Conservation (phyloP, 2,329 filamentous ascomycete species). For the Cladophialophora psammophila region DNA sequence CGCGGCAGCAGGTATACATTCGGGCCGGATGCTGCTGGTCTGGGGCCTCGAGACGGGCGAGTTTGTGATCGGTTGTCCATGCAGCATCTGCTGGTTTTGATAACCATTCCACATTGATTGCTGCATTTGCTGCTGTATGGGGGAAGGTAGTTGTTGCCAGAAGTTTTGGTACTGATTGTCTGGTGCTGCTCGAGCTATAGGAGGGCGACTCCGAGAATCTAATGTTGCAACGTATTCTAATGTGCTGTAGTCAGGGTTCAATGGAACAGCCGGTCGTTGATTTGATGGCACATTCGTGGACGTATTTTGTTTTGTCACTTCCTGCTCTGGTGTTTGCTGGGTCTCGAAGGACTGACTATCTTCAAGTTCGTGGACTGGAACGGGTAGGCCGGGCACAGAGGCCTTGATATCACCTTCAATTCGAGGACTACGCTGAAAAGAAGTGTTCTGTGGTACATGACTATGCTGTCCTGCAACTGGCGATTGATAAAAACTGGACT, state of each 20-base stretch:
- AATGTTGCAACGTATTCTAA: constrained; percentile 28
- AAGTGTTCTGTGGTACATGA: constrained; percentile 11
- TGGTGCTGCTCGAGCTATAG: constrained; percentile 8
- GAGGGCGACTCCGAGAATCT: constrained; percentile 21
- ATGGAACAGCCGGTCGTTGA: constrained; percentile 15
- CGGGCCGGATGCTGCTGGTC: neutral
- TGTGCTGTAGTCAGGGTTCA: constrained; percentile 34
- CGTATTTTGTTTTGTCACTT: neutral
- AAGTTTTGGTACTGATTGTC: constrained; percentile 14
- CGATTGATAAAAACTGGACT: constrained; percentile 31
- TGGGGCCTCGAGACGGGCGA: constrained; percentile 17
- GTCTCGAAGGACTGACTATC: neutral
- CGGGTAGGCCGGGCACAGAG: neutral
- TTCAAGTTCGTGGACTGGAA: constrained; percentile 24
- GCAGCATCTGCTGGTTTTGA: constrained; percentile 7
- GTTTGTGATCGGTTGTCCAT: neutral
- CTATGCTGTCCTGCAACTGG: constrained; percentile 2
- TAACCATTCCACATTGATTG: constrained; percentile 18
- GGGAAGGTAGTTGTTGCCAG: constrained; percentile 1
- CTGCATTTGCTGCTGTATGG: constrained; percentile 12
- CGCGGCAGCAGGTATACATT: neutral
- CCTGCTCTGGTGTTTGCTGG: neutral
- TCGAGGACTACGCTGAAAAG: constrained; percentile 7
- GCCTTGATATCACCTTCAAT: neutral
- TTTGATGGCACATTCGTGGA: neutral